These are phyloP conservation scores for Candida nitratophila DNA, from an alignment of 805 yeast genomes.

Conservation along the genomic window DNA sequence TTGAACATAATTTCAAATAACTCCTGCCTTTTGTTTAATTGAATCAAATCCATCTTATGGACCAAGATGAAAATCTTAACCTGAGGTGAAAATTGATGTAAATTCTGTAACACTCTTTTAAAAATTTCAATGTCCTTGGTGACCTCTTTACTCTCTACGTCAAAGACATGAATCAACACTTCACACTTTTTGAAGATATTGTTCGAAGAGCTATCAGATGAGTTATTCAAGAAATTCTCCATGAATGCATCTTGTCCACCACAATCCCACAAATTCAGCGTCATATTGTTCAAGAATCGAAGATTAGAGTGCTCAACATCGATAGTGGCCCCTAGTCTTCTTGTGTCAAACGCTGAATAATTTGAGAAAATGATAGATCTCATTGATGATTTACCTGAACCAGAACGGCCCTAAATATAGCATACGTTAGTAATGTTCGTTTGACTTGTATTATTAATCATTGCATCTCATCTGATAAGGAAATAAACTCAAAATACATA, in stretches of 20 bases:
- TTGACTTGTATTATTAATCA: no score
- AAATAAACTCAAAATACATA: slow-evolving; percentile 10
- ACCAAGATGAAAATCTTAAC: slow-evolving; percentile 87
- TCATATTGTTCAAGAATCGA: slow-evolving; percentile 90
- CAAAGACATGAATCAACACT: slow-evolving; percentile 92
- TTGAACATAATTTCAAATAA: slow-evolving; percentile 80
- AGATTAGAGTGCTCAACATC: slow-evolving; percentile 98
- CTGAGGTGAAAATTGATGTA: slow-evolving; percentile 78
- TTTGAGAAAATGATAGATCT: slow-evolving; percentile 92
- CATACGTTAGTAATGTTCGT: not conserved
- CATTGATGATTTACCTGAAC: slow-evolving; percentile 97
- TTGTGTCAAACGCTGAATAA: slow-evolving; percentile 93
- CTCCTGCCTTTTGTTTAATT: slow-evolving; percentile 76
- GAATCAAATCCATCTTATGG: slow-evolving; percentile 95
- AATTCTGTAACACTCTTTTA: slow-evolving; percentile 70
- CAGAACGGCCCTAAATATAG: slow-evolving; percentile 72
- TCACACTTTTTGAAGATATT: slow-evolving; percentile 95
- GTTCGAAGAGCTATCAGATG: slow-evolving; percentile 50
- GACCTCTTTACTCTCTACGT: slow-evolving; percentile 87
- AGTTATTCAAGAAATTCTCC: slow-evolving; percentile 63
- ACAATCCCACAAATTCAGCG: slow-evolving; percentile 94
- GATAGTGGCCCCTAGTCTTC: slow-evolving; percentile 93
- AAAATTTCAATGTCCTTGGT: slow-evolving; percentile 91
- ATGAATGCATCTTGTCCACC: slow-evolving; percentile 97
- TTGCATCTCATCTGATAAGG: not conserved